Conservation (phyloP, 768 basidiomycete genomes). For the Psilocybe subaeruginosa region DNA sequence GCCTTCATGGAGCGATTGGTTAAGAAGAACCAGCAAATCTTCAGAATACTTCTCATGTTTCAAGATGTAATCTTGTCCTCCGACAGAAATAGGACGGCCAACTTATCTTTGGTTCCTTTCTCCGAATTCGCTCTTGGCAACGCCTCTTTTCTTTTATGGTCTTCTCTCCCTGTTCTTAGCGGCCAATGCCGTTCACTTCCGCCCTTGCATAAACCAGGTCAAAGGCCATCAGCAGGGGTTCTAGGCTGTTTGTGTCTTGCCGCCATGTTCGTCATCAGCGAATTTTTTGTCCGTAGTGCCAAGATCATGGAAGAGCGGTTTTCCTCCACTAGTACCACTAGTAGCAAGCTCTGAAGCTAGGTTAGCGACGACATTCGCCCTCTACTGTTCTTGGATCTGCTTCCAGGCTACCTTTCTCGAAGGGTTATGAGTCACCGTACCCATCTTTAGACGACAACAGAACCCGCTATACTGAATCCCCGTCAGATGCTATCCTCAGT, state of each 20-base stretch:
- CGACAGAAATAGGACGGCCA: background rate
- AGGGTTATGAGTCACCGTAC: conserved; percentile 5
- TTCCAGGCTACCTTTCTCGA: conserved; percentile 7
- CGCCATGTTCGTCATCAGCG: too few relatives aligned
- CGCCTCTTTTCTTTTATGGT: background rate
- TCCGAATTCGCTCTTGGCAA: background rate
- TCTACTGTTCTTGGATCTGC: conserved; percentile 1
- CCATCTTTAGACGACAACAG: conserved; percentile 1
- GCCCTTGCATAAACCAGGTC: background rate
- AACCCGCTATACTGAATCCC: conserved; percentile 5
- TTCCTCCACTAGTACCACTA: too few relatives aligned
- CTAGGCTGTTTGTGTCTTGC: too few relatives aligned
- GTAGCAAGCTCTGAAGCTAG: background rate
- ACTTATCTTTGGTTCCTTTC: background rate
- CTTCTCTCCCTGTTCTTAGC: background rate
- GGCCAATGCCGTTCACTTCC: background rate
- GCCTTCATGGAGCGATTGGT: background rate
- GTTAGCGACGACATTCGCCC: background rate
- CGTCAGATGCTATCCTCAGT: conserved; percentile 5
- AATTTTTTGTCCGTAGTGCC: background rate
- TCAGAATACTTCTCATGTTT: background rate
- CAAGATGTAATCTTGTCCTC: background rate
- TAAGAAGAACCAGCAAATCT: background rate
- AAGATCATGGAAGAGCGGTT: background rate
- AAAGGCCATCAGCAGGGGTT: too few relatives aligned